Evolutionary conservation across 148 eudicot species (phyloP).

Genomic region (Pharnaceum exiguum): DNA sequence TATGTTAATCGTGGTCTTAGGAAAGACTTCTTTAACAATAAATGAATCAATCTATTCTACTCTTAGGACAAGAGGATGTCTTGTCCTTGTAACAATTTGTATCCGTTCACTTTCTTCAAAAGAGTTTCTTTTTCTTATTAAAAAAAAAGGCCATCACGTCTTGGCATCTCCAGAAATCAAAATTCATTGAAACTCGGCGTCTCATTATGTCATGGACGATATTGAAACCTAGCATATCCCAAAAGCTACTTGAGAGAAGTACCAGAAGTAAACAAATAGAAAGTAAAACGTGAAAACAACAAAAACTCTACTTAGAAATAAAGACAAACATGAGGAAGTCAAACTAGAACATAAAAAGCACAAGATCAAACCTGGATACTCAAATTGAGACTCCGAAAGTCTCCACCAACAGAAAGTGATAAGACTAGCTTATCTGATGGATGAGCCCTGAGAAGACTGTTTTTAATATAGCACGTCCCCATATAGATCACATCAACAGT

Average conservation of each 20-base stretch:
- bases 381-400: conserved; percentile 45
- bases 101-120: too few species aligned
- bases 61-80: too few species aligned
- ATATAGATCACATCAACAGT: conserved; percentile 38
- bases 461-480: conserved; percentile 46
- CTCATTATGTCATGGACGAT: not conserved
- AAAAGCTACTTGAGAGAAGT: not conserved
- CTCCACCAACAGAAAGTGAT: conserved; percentile 53
- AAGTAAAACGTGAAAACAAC: not conserved
- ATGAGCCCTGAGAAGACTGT: conserved; percentile 39
- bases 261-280: too few species aligned
- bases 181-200: not conserved
- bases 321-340: not conserved
- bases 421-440: conserved; percentile 30
- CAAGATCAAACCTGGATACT: conserved; percentile 49
- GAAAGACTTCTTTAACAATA: too few species aligned
- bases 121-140: too few species aligned
- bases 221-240: not conserved
- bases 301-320: conserved; percentile 1
- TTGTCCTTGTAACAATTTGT: too few species aligned
- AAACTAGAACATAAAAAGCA: not conserved
- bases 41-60: too few species aligned
- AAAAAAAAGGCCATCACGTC: too few species aligned
- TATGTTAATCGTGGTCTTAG: too few species aligned
- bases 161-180: too few species aligned